Percentiles rank a stretch among this genome's conserved stretches.
Conservation (phyloP, 1,284 basidiomycete genomes). For the Heterobasidion parviporum region DNA sequence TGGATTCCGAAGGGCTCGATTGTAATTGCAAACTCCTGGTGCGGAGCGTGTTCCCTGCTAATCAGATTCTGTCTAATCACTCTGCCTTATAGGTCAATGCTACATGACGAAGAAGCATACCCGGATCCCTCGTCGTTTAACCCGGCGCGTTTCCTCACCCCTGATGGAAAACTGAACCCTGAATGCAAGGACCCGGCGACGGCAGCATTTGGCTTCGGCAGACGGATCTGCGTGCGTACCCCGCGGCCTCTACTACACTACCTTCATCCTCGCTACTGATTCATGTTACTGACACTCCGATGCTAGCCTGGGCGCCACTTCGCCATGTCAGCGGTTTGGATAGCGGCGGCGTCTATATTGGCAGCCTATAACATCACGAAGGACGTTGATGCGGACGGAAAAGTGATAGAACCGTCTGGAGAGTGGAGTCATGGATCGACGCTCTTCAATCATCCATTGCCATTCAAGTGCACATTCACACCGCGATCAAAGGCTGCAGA, state of each 20-base stretch:
- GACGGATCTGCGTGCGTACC: neutral
- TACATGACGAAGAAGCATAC: conserved; percentile 18
- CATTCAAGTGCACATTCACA: neutral
- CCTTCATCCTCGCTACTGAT: neutral
- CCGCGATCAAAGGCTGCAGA: neutral
- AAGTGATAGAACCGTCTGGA: neutral
- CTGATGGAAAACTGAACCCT: conserved; percentile 7
- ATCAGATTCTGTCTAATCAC: neutral
- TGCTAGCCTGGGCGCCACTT: conserved; percentile 10
- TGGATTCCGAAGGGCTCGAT: conserved; percentile 6
- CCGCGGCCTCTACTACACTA: neutral
- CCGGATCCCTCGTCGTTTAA: conserved; percentile 19
- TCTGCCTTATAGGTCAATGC: conserved; percentile 7
- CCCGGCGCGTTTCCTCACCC: conserved; percentile 18
- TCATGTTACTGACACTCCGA: neutral
- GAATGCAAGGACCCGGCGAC: conserved; percentile 8
- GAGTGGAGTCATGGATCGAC: neutral
- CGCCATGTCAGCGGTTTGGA: conserved; percentile 8
- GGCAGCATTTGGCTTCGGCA: conserved; percentile 9
- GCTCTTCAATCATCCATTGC: neutral
- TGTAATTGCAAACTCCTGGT: conserved; percentile 1
- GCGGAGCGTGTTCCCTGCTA: neutral
- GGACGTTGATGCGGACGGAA: neutral
- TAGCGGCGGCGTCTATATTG: neutral
- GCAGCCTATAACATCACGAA: neutral